Base-by-base conservation (phyloP, 768 basidiomycete species). In the Rhizopogon rudus region DNA sequence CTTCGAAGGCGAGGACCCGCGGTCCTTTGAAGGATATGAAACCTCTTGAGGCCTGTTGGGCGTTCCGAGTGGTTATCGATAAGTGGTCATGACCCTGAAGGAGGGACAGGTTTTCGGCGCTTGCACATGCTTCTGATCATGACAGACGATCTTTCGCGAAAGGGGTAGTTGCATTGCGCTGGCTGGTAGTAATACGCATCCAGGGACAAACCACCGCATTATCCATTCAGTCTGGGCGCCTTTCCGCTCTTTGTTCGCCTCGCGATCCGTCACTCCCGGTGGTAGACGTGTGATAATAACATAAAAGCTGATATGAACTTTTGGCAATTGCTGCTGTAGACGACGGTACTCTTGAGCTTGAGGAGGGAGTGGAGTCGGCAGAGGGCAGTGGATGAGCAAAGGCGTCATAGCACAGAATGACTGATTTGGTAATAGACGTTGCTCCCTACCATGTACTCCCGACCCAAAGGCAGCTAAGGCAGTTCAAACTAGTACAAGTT, bases 211-310 rank as follows among this genome's bases (percentile, higher is more conserved):
- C 5, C 31, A n/a, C 10, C 45, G 12, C 44, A 4, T 14, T 29
- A 45, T 9, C 31, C 8, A 86, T 86, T 44, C 92, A 82, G 12
- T 95, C 88, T 80, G 12, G 91, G 91, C 0, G 92, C 86, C 68
- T 91, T 93, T 31, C 91, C 89, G 53, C 87, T 86, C 65, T 88
- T 87, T 37, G 12, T 37, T 37, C 35, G 35, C 35, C 35, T 10
- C 10, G 35, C 10, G 13, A 37, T 37, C 35, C 35, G 35, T 13
- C 35, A 13, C 3, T 10, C 12, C 12, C 31, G 31, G 28, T 33
- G 7, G 8, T 31, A 33, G 20, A 20, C 5, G 14, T 3, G 16
- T 48, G 46, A n/a, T 16, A 29, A 35, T 14, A 8, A 8, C 46
- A 33, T 49, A 33, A 25, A 25, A 25, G n/a, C 12, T 17, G 45